These are phyloP conservation scores for Fusarium heterosporum DNA, from an alignment of 2,329 filamentous ascomycete genomes.

Conservation along the genomic window DNA sequence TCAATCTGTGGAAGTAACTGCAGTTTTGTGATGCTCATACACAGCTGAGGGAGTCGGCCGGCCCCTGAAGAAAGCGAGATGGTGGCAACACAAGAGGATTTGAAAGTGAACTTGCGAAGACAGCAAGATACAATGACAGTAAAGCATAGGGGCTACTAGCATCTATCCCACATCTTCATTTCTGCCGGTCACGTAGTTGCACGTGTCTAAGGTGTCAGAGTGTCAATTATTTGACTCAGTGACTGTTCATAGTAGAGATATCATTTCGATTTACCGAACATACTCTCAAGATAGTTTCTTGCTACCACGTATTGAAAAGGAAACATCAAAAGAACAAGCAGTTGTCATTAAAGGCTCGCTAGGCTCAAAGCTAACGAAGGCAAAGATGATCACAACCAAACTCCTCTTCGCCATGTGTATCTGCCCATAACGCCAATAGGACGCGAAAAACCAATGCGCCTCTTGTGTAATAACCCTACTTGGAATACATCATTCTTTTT, in stretches of 20 bases:
- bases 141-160: too few species aligned
- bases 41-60: too few species aligned
- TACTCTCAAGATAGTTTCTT: background rate
- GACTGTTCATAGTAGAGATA: background rate
- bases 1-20: background rate
- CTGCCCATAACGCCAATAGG: conserved; percentile 39
- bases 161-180: too few species aligned
- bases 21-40: background rate
- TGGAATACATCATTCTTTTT: conserved; percentile 46
- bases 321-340: conserved; percentile 8
- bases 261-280: background rate
- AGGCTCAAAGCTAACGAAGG: conserved; percentile 21
- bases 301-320: background rate
- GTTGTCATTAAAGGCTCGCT: conserved; percentile 26
- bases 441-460: conserved; percentile 34
- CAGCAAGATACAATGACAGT: too few species aligned
- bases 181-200: too few species aligned
- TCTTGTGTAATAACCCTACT: conserved; percentile 39
- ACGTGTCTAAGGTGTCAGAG: too few species aligned
- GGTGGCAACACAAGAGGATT: too few species aligned
- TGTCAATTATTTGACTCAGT: background rate
- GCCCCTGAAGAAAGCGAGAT: too few species aligned
- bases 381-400: conserved; percentile 11
- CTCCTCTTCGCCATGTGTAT: conserved; percentile 43
- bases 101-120: too few species aligned